Evolutionary conservation across 75 land plant genomes (phyloP), one percentile per base, ranked within the genome.

Genomic region (Azolla pinnata): DNA sequence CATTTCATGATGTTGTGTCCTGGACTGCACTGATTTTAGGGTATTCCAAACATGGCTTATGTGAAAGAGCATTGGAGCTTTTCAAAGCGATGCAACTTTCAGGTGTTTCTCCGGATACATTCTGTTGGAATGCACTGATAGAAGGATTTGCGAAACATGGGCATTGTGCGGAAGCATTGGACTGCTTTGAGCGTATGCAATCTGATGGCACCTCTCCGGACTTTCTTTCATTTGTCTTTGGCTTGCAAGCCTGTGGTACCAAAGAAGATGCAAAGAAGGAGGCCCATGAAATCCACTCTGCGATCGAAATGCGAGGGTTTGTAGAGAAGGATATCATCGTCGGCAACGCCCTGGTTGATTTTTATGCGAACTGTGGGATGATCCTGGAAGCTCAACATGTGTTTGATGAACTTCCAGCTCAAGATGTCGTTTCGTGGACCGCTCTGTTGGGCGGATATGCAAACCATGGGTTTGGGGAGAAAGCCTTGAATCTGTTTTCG

Each of bases 11-110:
- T 57, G 73, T 75, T 32, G 68, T 75, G 33, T 45, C 72, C 44
- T 75, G 78, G 78, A 75, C 73, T 12, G 54, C 73, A 10, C 59
- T 75, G 64, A 67, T 74, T 34, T 24, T 45, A n/a, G 65, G 54
- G 1, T n/a, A n/a, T n/a, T n/a, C n/a, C n/a, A n/a, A n/a, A n/a
- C n/a, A n/a, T n/a, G n/a, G n/a, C n/a, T n/a, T n/a, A n/a, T n/a
- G n/a, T n/a, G n/a, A n/a, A n/a, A n/a, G n/a, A n/a, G n/a, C n/a
- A n/a, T n/a, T n/a, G n/a, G n/a, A n/a, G n/a, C n/a, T n/a, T n/a
- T n/a, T n/a, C n/a, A n/a, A n/a, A n/a, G n/a, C n/a, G n/a, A n/a
- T n/a, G n/a, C n/a, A n/a, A n/a, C n/a, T n/a, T n/a, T n/a, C n/a
- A n/a, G n/a, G n/a, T n/a, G n/a, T n/a, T n/a, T n/a, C n/a, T n/a